Conservation (phyloP, 2,329 filamentous ascomycete species). For the Colletotrichum sp. region DNA sequence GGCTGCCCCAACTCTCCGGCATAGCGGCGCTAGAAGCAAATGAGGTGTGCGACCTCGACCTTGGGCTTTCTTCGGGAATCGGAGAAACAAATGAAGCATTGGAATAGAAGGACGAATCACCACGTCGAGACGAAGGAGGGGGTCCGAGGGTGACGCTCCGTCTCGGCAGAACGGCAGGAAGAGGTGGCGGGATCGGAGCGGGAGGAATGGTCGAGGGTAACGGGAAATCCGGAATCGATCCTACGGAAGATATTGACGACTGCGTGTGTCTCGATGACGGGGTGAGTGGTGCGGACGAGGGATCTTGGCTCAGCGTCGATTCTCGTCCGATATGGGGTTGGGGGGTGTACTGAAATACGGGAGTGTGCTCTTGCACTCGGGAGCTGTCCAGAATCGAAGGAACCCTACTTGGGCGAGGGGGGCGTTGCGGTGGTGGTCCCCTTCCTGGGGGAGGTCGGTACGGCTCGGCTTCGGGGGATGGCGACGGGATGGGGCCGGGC, state of each 20-base stretch:
- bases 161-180: conserved; percentile 36
- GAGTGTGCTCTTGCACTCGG: conserved; percentile 58
- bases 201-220: conserved; percentile 39
- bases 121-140: conserved; percentile 63
- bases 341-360: conserved; percentile 53
- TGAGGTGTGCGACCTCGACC: conserved; percentile 63
- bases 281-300: conserved; percentile 48
- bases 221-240: conserved; percentile 65
- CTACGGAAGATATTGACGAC: conserved; percentile 58
- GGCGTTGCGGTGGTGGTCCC: conserved; percentile 59
- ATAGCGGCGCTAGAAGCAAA: conserved; percentile 76
- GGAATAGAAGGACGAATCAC: conserved; percentile 69
- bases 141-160: conserved; percentile 62
- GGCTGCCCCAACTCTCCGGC: conserved; percentile 68
- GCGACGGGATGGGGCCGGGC: conserved; percentile 40
- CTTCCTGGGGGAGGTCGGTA: conserved; percentile 57
- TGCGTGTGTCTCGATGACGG: conserved; percentile 54
- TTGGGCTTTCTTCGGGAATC: conserved; percentile 73
- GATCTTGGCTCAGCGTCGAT: conserved; percentile 37
- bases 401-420: conserved; percentile 63
- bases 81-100: conserved; percentile 72
- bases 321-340: conserved; percentile 34
- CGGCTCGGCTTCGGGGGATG: conserved; percentile 38
- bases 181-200: conserved; percentile 17
- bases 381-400: conserved; percentile 63